Evolutionary conservation across 768 basidiomycete genomes (phyloP), one percentile per base, ranked within the genome.

Genomic region (Boletus vermiculosoides): DNA sequence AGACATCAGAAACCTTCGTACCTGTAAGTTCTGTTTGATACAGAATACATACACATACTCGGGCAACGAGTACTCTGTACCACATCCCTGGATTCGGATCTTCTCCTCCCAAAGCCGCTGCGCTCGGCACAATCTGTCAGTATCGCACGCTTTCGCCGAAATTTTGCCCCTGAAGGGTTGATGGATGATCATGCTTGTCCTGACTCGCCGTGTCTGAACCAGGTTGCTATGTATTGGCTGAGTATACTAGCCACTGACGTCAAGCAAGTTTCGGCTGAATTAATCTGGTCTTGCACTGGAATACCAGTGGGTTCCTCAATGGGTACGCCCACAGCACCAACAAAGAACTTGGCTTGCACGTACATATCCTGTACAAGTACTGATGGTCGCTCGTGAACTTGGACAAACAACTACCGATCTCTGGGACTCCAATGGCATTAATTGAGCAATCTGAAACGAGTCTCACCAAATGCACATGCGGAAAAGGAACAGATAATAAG

Each of bases 401-500:
- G 12, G 48, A 18, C 30, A 9, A n/a, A 23, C 5, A 39, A 44
- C 42, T 11, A 1, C 41, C 22, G 12, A 40, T 39, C 31, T 52
- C 33, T 28, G 31, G 16, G 20, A 18, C 42, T 22, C 44, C 34
- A 25, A 50, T 50, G 49, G 44, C 42, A 52, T 55, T 51, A 2
- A 47, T 53, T 22, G 47, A 28, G 55, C 5, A 51, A 39, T 39
- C 40, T 25, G 51, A 51, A 20, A 52, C 20, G 23, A 34, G 30
- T 22, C 31, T 50, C 39, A 30, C 50, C 54, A 52, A 39, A 49
- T 31, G 50, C 48, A 58, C 45, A 48, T 4, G 58, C 11, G 28
- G 37, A 52, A 56, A 47, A 40, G 51, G 25, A 53, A 13, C 37
- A 39, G 31, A 48, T 22, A 64, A 60, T 56, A 67, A 60, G 50